Evolutionary conservation across 495 filamentous ascomycete genomes (phyloP), one percentile per base, ranked within the genome.

Genomic region (Corynascus novoguineensis): DNA sequence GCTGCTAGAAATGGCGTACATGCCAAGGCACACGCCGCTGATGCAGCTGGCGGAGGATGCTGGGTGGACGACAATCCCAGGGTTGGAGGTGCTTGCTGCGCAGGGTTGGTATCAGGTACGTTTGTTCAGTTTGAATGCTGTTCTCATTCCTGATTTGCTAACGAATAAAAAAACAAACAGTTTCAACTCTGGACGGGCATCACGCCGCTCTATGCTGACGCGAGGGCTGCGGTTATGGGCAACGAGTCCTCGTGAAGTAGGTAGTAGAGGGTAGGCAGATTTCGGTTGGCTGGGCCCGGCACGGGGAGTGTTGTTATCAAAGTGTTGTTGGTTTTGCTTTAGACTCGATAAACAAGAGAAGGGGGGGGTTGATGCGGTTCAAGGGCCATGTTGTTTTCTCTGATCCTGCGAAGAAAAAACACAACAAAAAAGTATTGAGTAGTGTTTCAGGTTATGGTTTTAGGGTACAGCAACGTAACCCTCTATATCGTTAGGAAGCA

Each of bases 1-100:
- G 29, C 73, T 97, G 53, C 73, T 96, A 1, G 93, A 99, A 75
- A 97, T 99, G 93, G 92, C 93, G 4, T 99, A 99, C 70, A 95
- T 87, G 69, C 95, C 93, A 25, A 68, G 81, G 0, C 79, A 86
- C 27, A 99, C 93, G 14, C 78, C 87, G 24, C 67, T 97, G 65
- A 97, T 97, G 89, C 78, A 84, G 69, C 70, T 96, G 63, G 92
- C 95, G 5, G 74, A 82, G 58, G 83, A 88, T 59, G 78, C 80
- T 5, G 90, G 89, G n/a, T 99, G 93, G 95, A 78, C 69, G 52
- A 91, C 83, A 5, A 86, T 97, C 58, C 83, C 89, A 6, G 93
- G 93, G 2, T 69, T 97, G 53, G 93, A 99, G 74, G 91, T 90
- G 40, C 75, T 99, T 61, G 85, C 90, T 60, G 90, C 87, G 22